Conservation (phyloP, 2,329 filamentous ascomycete species). For the Ophiostoma pallidulum region DNA sequence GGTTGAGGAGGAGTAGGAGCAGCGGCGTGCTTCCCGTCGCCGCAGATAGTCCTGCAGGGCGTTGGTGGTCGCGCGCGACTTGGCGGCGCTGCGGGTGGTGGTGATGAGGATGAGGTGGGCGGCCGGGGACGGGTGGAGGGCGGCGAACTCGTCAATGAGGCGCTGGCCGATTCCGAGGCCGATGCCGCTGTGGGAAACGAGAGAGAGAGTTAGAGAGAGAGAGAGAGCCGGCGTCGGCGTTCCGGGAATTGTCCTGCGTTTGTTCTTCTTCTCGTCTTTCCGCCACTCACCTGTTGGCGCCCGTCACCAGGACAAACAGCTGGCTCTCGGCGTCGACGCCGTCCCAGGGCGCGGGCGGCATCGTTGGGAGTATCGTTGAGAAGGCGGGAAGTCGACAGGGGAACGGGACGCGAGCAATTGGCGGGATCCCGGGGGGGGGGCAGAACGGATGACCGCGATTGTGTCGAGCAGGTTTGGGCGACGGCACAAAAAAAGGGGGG, state of each 20-base stretch:
- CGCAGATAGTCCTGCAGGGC: conserved; percentile 55
- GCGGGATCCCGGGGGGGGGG: too few species aligned
- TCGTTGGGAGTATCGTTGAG: too few species aligned
- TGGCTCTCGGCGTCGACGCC: conserved; percentile 31
- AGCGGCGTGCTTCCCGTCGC: conserved; percentile 21
- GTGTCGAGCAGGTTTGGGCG: too few species aligned
- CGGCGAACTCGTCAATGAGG: conserved; percentile 82
- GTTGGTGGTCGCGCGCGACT: conserved; percentile 62
- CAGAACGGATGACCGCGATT: too few species aligned
- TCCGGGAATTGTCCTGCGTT: background rate
- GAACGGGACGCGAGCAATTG: too few species aligned
- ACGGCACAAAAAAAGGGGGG: too few species aligned
- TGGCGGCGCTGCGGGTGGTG: conserved; percentile 67
- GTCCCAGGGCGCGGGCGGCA: conserved; percentile 27
- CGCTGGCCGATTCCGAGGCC: conserved; percentile 77
- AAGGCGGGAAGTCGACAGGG: too few species aligned
- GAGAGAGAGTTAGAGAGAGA: too few species aligned
- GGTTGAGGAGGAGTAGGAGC: conserved; percentile 29
- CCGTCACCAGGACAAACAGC: conserved; percentile 65
- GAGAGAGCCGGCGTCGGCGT: too few species aligned
- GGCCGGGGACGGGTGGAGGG: conserved; percentile 52
- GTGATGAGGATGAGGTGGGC: conserved; percentile 71
- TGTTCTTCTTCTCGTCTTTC: conserved; percentile 5
- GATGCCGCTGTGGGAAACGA: conserved; percentile 54
- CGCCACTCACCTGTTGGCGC: conserved; percentile 65